These are phyloP conservation scores for Cenococcum geophilum DNA, from an alignment of 495 filamentous ascomycete genomes.

Conservation along the genomic window DNA sequence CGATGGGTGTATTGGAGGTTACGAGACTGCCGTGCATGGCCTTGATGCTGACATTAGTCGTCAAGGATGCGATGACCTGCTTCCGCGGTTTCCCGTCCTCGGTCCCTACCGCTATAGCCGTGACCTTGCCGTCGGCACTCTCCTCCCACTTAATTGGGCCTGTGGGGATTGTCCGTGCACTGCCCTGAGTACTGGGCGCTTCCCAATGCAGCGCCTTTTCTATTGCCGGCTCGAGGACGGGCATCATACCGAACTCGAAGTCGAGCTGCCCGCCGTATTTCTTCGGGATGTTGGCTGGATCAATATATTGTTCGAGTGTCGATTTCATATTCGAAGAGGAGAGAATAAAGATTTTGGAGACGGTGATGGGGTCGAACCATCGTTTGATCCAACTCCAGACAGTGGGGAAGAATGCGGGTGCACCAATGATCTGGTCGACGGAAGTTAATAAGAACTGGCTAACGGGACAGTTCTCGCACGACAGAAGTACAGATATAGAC, in stretches of 20 bases:
- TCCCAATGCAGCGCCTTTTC: constrained; percentile 36
- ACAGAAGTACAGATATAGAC: constrained; percentile 30
- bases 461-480: background rate
- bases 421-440: constrained; percentile 64
- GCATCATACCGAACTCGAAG: constrained; percentile 68
- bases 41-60: constrained; percentile 20
- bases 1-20: constrained; percentile 23
- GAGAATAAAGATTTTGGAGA: constrained; percentile 89
- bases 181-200: constrained; percentile 19
- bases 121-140: constrained; percentile 31
- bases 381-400: constrained; percentile 94
- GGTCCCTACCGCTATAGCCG: constrained; percentile 35
- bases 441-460: background rate
- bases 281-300: constrained; percentile 71
- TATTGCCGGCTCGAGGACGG: constrained; percentile 57
- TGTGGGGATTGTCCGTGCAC: constrained; percentile 33
- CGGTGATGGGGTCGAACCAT: constrained; percentile 92
- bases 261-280: constrained; percentile 79
- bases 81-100: constrained; percentile 32
- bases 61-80: constrained; percentile 28
- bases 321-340: constrained; percentile 59
- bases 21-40: constrained; percentile 13
- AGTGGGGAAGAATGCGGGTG: constrained; percentile 84
- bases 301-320: constrained; percentile 73
- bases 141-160: constrained; percentile 40